Base-by-base conservation (phyloP, 257 asterid genomes). In the Parsonsia alboflavescens region DNA sequence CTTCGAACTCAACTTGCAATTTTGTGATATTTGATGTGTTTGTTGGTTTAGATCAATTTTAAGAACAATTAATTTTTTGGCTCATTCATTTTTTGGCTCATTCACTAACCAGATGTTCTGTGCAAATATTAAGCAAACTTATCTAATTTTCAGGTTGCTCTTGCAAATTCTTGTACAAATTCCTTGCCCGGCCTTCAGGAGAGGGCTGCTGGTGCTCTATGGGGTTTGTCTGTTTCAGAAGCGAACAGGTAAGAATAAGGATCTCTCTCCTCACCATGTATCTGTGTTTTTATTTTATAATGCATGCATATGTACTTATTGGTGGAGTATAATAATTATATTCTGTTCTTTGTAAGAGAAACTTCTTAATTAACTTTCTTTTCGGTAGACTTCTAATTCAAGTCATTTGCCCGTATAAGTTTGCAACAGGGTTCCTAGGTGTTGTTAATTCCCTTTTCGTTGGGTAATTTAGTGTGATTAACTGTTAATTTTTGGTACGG, bases 181-280 rank as follows among this genome's bases (percentile, higher is more conserved):
- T 80, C 88, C 17, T 77, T 85, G 70, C 85, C 86, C n/a, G 78
- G 84, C 56, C 86, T 84, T 73, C 88, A 84, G 41, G 86, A 84
- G 83, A 82, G 88, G 78, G 88, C 88, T 68, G 88, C 86, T 56
- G 88, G 88, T 77, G 88, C 88, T 61, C 78, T 84, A 62, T 84
- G 88, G 88, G 88, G 88, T 16, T 72, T 84, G 74, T 84, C 88
- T 53, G 86, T 84, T 56, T 84, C 88, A 67, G 88, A 94, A 90
- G 84, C 95, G 72, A 94, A 94, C 82, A 94, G 97, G 98, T 90
- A 73, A 64, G 49, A 28, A 39, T 21, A 30, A 63, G 5, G 22
- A 33, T 64, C 26, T 64, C 26, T 30, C 33, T 9, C 73, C 42
- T 16, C 10, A 9, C 12, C 33, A 5, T 7, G 39, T 70, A 11